phyloP scores from a whole-genome alignment of 1,284 basidiomycete genomes.

The Nidula niveotomentosa region DNA sequence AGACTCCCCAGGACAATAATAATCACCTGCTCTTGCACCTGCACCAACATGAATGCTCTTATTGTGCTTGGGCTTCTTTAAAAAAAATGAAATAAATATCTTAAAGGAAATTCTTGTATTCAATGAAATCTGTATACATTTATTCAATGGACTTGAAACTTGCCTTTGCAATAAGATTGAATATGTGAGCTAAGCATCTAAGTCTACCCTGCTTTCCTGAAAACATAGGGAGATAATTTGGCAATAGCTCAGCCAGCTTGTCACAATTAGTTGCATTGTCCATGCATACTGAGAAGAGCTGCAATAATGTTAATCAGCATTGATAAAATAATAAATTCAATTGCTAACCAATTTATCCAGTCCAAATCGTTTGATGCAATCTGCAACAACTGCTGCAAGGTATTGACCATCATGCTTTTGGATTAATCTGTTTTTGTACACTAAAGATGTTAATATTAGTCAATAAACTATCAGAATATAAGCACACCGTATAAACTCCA shows the following conservation, averaged over 20 bases:
- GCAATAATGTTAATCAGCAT: too few relatives aligned
- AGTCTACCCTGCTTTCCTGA: neutral
- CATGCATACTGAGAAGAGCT: neutral
- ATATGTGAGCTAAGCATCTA: neutral
- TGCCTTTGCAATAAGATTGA: neutral
- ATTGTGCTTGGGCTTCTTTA: constrained; percentile 2
- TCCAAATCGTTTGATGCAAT: constrained; percentile 22
- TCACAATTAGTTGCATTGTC: neutral
- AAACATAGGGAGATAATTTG: neutral
- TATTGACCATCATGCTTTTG: constrained; percentile 16
- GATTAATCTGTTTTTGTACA: neutral
- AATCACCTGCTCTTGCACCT: neutral
- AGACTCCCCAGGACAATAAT: neutral
- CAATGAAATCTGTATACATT: neutral
- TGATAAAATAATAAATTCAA: constrained; percentile 12
- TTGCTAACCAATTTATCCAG: constrained; percentile 18
- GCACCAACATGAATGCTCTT: neutral
- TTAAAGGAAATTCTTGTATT: neutral
- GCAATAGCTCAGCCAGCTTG: neutral
- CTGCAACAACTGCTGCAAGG: constrained; percentile 18
- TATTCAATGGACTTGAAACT: neutral
- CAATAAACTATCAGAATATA: too few relatives aligned
- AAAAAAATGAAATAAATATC: constrained; percentile 6
- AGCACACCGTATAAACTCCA: too few relatives aligned
- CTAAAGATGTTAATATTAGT: constrained; percentile 4